Percentiles rank a stretch among this genome's conserved stretches.
Evolutionary conservation across 768 basidiomycete genomes (phyloP).

Genomic region (Suillus luteus): DNA sequence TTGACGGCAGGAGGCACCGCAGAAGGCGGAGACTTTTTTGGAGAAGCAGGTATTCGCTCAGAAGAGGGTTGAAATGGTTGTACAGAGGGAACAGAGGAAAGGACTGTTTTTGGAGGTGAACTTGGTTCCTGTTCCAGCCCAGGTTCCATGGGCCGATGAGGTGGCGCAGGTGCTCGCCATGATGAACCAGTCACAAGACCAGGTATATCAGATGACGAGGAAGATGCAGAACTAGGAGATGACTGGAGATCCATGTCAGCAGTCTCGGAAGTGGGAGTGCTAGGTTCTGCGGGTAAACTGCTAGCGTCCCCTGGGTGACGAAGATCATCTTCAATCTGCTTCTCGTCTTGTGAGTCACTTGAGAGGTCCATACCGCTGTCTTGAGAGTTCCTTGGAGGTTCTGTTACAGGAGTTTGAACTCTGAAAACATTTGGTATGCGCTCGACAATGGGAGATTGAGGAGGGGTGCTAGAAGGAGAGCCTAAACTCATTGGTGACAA

Average conservation of each 20-base stretch:
- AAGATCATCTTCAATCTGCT: slow-evolving; percentile 26
- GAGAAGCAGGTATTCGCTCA: slow-evolving; percentile 13
- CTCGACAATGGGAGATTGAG: slow-evolving; percentile 23
- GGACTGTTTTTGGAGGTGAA: slow-evolving; percentile 17
- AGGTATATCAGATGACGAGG: slow-evolving; percentile 29
- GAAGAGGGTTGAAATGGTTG: slow-evolving; percentile 15
- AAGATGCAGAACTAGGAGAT: slow-evolving; percentile 32
- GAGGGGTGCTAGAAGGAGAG: slow-evolving; percentile 44
- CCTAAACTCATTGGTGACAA: slow-evolving; percentile 66
- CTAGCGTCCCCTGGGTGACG: slow-evolving; percentile 26
- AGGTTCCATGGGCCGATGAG: slow-evolving; percentile 27
- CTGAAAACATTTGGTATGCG: slow-evolving; percentile 12
- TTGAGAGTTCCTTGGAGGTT: slow-evolving; percentile 11
- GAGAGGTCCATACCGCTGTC: slow-evolving; percentile 15
- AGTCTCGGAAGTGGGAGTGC: slow-evolving; percentile 33
- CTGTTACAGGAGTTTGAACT: slow-evolving; percentile 12
- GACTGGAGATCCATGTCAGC: slow-evolving; percentile 38
- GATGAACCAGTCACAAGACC: slow-evolving; percentile 36
- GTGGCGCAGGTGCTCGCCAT: slow-evolving; percentile 21
- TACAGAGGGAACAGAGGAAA: neutral
- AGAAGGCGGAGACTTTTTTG: slow-evolving; percentile 5
- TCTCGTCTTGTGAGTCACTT: slow-evolving; percentile 23
- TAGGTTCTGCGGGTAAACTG: slow-evolving; percentile 25
- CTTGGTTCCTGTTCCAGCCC: slow-evolving; percentile 16
- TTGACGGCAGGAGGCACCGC: slow-evolving; percentile 13